Evolutionary conservation across 345 rosid species (phyloP), one percentile per base, ranked within the genome.

Genomic region (Reutealis trisperma): DNA sequence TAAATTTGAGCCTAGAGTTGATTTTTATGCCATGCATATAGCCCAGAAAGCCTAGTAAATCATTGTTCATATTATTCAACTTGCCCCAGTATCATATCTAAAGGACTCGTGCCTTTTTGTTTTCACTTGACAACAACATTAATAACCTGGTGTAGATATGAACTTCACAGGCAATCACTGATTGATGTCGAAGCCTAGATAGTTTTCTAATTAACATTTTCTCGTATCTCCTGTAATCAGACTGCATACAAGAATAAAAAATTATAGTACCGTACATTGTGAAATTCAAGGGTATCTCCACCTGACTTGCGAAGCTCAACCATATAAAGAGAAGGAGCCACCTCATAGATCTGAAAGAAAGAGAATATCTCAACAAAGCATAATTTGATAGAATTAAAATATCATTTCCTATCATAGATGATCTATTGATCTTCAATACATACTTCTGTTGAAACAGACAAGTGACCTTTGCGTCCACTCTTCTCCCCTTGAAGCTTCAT

Each of bases 381-480:
- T 55, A 9, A n/a, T 30, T 19, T 54, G 19, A 18, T 19, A 71
- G 9, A 10, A 21, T n/a, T 54, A 27, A 34, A 52, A 21, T 25
- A 37, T 21, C 4, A 21, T 51, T 51, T 51, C 13, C 41, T 24
- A 55, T 52, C 24, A 30, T 70, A 25, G 27, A 54, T 21, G 51
- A 47, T 10, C 51, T 47, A 37, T 47, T 1, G 32, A 70, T 64
- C 49, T 24, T 32, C 65, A 67, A 63, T 9, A 44, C 83, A 44
- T 83, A 91, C 99, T 92, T 93, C 98, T 8, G 99, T 94, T 77
- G 99, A 87, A 76, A 96, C 88, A 45, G 96, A 91, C 79, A 96
- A 85, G 85, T 91, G 99, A 80, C 99, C 99, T 88, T 96, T 96
- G n/a, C 99, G 94, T 51, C 99, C 99, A 77, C 91, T 88, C 83